Base-by-base conservation (phyloP, 495 filamentous ascomycete genomes). In the Aspergillus sparsus region DNA sequence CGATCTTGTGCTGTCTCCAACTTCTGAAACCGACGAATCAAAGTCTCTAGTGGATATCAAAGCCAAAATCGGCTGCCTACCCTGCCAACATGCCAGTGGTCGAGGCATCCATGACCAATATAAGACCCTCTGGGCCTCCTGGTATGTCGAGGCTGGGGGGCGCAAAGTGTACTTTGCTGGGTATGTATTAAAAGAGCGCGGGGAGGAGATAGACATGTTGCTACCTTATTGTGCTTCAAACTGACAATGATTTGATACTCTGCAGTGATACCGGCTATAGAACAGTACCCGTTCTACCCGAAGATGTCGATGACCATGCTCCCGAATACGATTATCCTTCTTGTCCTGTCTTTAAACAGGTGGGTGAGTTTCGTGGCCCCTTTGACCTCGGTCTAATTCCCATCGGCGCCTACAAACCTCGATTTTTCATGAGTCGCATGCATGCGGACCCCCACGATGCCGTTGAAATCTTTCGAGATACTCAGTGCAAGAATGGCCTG, bases 311-410 rank as follows among this genome's bases (percentile, higher is more conserved):
- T 65, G 91, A 96, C 75, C 90, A 91, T 69, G 83, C 80, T 5
- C 77, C 84, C 1, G 85, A 89, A 49, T 86, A 86, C 69, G 72
- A 87, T 52, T 81, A 93, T 54, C 91, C 92, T 12, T 68, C 82
- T 49, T 95, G 90, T 66, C 93, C 94, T 12, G 90, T 91, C 21
- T 98, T 98, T 75, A 85, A 86, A 59, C 80, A 96, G 70, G 89
- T 97, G 51, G 94, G 94, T 53, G 77, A 89, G 42, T 82, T 84
- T 53, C 83, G 91, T 13, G 94, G 94, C 1, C 89, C 89, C 5
- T 96, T 98, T 68, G 92, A 98, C 73, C 83, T 98, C 27, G 94
- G 94, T 3, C 66, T 98, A 64, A 95, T 98, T 57, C 94, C 94
- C 27, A 97, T 98, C 61, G 94, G 93, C 31, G 94, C 94, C 18